phyloP scores from a whole-genome alignment of 1,284 basidiomycete genomes.

The Singerocomus inundabilis region DNA sequence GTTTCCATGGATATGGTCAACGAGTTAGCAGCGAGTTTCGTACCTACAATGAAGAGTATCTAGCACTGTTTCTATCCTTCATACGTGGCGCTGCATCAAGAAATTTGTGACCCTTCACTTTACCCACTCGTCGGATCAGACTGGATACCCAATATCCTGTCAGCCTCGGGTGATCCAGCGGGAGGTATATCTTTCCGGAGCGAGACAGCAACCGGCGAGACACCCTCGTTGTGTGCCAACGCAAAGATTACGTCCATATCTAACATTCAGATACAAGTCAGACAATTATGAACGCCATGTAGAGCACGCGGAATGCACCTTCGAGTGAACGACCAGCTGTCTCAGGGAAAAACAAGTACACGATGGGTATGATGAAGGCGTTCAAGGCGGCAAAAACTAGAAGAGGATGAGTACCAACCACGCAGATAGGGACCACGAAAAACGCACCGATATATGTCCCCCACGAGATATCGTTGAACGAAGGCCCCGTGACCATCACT shows the following conservation, averaged over 20 bases:
- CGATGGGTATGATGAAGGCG: slow-evolving; percentile 56
- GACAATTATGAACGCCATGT: background rate
- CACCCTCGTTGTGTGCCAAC: slow-evolving; percentile 53
- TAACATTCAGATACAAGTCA: slow-evolving; percentile 23
- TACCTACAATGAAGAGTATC: background rate
- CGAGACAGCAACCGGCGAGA: slow-evolving; percentile 56
- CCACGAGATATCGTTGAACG: slow-evolving; percentile 63
- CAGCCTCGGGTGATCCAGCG: slow-evolving; percentile 54
- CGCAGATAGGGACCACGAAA: background rate
- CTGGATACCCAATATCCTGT: slow-evolving; percentile 46
- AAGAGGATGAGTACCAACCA: background rate
- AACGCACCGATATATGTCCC: slow-evolving; percentile 57
- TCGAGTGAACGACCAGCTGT: slow-evolving; percentile 62
- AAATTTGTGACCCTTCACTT: background rate
- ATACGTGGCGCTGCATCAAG: background rate
- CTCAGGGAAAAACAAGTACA: slow-evolving; percentile 70
- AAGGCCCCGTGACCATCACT: slow-evolving; percentile 66
- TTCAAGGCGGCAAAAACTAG: slow-evolving; percentile 61
- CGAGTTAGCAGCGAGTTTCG: too few relatives aligned
- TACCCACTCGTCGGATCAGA: slow-evolving; percentile 8
- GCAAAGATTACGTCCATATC: slow-evolving; percentile 68
- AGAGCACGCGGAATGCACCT: slow-evolving; percentile 34
- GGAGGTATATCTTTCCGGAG: slow-evolving; percentile 53
- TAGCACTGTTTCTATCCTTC: background rate
- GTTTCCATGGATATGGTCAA: too few relatives aligned